Evolutionary conservation across 2,329 filamentous ascomycete species (phyloP).

Genomic region (Nannizziopsis barbatae): DNA sequence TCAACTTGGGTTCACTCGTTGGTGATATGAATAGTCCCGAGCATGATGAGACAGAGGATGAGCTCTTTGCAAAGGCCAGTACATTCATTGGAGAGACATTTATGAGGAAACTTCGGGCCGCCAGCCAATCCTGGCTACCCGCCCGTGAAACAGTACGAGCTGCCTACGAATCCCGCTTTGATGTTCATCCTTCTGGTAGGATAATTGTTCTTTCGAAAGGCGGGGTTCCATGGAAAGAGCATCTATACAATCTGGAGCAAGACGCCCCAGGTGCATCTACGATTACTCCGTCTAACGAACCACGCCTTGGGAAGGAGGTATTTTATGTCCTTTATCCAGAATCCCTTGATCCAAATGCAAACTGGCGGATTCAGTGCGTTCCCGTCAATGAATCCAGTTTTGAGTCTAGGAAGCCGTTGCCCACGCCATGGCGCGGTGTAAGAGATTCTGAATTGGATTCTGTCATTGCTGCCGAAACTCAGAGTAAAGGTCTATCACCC

Average conservation of each 20-base stretch:
- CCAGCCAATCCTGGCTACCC: conserved; percentile 68
- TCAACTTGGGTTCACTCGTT: conserved; percentile 76
- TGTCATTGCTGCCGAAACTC: conserved; percentile 32
- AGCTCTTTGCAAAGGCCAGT: conserved; percentile 65
- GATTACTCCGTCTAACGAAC: conserved; percentile 19
- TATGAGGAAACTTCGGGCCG: conserved; percentile 65
- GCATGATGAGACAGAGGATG: conserved; percentile 54
- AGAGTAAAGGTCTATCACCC: conserved; percentile 29
- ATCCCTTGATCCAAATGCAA: conserved; percentile 58
- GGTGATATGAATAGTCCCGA: conserved; percentile 62
- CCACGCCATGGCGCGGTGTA: conserved; percentile 83
- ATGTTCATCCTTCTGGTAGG: conserved; percentile 62
- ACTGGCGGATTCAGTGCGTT: conserved; percentile 93
- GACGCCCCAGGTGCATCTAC: conserved; percentile 29
- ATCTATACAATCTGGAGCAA: conserved; percentile 77
- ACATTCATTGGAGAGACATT: conserved; percentile 83
- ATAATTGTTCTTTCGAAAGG: conserved; percentile 72
- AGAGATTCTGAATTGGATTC: conserved; percentile 74
- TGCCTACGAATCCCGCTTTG: conserved; percentile 58
- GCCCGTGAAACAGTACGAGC: conserved; percentile 66
- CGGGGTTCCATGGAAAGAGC: conserved; percentile 84
- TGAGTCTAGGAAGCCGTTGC: conserved; percentile 79
- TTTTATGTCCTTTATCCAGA: conserved; percentile 90
- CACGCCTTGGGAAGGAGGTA: conserved; percentile 40
- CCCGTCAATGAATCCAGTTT: conserved; percentile 76